Conservation (phyloP, 192 early-diverging fungal genomes). For the Dimargaris xerosporica region DNA sequence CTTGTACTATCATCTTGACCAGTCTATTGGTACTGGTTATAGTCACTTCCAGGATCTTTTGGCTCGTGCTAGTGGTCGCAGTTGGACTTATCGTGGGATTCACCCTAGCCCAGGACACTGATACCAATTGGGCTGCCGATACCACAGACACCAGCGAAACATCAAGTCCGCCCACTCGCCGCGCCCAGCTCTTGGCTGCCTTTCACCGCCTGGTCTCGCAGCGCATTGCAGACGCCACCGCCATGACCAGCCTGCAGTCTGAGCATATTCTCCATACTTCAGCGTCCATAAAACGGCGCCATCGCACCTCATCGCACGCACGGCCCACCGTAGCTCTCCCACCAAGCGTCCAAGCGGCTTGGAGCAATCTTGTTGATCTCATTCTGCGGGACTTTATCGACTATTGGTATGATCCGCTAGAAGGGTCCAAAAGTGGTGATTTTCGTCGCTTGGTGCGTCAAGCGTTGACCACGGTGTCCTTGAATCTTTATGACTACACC, state of each 20-base stretch:
- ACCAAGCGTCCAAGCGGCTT: not conserved
- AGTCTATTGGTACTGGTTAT: too few species aligned
- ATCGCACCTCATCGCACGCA: too few species aligned
- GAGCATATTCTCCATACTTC: not conserved
- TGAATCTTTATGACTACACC: not conserved
- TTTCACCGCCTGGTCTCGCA: not conserved
- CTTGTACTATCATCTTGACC: too few species aligned
- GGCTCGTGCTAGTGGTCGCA: too few species aligned
- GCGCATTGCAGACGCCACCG: not conserved
- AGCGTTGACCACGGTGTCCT: not conserved
- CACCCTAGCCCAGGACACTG: too few species aligned
- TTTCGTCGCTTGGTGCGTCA: not conserved
- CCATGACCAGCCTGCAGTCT: not conserved
- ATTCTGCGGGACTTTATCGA: constrained; percentile 13
- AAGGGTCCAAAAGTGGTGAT: constrained; percentile 1
- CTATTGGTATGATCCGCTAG: constrained; percentile 9
- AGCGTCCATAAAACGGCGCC: too few species aligned
- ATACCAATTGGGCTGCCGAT: too few species aligned
- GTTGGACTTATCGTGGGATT: too few species aligned
- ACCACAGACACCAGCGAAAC: too few species aligned
- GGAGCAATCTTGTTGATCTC: not conserved
- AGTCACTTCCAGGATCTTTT: too few species aligned
- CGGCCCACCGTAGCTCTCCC: too few species aligned
- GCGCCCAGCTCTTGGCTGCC: not conserved
- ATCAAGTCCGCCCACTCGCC: too few species aligned